Evolutionary conservation across 192 early-diverging fungal genomes (phyloP).

Genomic region (Backusella mclennaniae): DNA sequence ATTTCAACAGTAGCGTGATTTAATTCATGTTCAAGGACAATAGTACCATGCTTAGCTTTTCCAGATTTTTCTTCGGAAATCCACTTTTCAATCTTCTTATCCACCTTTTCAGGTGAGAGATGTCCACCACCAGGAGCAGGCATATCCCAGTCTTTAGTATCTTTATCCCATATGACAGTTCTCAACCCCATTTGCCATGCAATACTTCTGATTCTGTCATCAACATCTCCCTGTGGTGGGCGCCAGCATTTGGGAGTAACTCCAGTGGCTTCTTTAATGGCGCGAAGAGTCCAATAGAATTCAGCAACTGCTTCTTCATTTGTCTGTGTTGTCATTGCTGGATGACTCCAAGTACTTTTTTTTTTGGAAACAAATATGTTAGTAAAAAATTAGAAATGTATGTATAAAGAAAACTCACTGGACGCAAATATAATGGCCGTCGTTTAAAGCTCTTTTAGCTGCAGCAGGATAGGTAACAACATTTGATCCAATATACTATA

Average conservation of each 20-base stretch:
- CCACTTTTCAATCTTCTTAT: slow-evolving; percentile 32
- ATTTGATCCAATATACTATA: slow-evolving; percentile 37
- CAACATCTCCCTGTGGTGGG: slow-evolving; percentile 49
- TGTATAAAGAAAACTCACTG: slow-evolving; percentile 8
- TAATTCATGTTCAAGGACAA: slow-evolving; percentile 43
- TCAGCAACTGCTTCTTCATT: slow-evolving; percentile 53
- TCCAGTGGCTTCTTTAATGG: slow-evolving; percentile 43
- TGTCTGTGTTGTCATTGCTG: slow-evolving; percentile 42
- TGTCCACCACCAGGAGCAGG: slow-evolving; percentile 27
- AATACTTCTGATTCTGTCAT: slow-evolving; percentile 42
- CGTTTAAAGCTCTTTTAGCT: slow-evolving; percentile 17
- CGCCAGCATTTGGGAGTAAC: slow-evolving; percentile 39
- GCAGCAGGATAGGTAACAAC: slow-evolving; percentile 28
- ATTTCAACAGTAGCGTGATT: slow-evolving; percentile 36
- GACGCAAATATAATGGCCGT: slow-evolving; percentile 55
- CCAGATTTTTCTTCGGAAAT: slow-evolving; percentile 16
- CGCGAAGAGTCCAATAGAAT: slow-evolving; percentile 37
- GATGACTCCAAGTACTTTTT: slow-evolving; percentile 54
- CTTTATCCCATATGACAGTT: slow-evolving; percentile 22
- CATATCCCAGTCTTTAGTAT: slow-evolving; percentile 41
- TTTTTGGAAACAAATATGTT: no score
- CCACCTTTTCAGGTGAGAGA: slow-evolving; percentile 17
- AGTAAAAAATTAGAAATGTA: neutral
- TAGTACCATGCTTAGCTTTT: slow-evolving; percentile 15
- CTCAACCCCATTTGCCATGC: slow-evolving; percentile 27